Conservation (phyloP, 2,329 filamentous ascomycete species). For the Endothia cerciana region DNA sequence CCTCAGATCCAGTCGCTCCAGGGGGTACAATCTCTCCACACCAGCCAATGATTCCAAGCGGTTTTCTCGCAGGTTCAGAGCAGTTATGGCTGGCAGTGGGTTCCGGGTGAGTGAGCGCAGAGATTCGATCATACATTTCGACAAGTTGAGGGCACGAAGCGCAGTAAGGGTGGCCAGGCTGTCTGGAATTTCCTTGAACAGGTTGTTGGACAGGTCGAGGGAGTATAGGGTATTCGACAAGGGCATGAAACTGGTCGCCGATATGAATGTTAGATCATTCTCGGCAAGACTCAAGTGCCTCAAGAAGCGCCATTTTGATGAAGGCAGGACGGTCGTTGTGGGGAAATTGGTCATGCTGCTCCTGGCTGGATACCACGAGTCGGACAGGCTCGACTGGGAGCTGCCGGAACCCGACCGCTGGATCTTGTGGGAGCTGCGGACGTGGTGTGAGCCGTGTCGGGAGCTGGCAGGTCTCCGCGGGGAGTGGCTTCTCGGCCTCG, state of each 20-base stretch:
- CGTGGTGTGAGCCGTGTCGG: constrained; percentile 70
- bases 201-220: constrained; percentile 87
- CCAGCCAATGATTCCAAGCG: constrained; percentile 85
- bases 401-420: constrained; percentile 89
- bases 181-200: constrained; percentile 93
- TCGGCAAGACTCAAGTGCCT: constrained; percentile 90
- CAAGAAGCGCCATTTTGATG: constrained; percentile 93
- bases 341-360: constrained; percentile 81
- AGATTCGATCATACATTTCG: constrained; percentile 96
- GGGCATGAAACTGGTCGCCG: constrained; percentile 74
- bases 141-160: constrained; percentile 89
- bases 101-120: constrained; percentile 84
- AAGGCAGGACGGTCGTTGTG: constrained; percentile 70
- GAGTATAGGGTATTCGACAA: constrained; percentile 88
- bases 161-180: constrained; percentile 83
- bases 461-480: constrained; percentile 77
- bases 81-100: constrained; percentile 89
- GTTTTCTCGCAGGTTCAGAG: constrained; percentile 88
- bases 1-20: constrained; percentile 87
- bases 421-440: constrained; percentile 73
- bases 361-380: constrained; percentile 66
- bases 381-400: constrained; percentile 79
- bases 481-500: constrained; percentile 75
- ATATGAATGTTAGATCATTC: constrained; percentile 83
- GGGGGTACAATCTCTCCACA: constrained; percentile 82